Evolutionary conservation across 345 rosid species (phyloP).

Genomic region (Stellera chamaejasme): DNA sequence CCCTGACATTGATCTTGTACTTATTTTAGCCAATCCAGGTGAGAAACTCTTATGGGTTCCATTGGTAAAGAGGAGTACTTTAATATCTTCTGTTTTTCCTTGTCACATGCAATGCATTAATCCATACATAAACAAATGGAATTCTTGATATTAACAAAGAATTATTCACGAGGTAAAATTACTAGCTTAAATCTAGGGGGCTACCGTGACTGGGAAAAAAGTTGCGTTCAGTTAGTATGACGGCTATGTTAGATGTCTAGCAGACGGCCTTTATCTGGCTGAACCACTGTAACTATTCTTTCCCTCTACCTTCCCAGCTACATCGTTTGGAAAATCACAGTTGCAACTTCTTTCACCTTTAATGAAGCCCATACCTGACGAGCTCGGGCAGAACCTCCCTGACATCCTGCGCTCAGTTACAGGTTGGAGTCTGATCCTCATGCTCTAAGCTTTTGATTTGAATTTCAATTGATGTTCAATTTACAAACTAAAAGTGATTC

Average conservation of each 20-base stretch:
- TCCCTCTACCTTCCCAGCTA: constrained; percentile 22
- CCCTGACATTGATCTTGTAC: constrained; percentile 52
- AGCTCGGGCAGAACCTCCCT: constrained; percentile 25
- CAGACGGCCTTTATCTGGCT: not conserved
- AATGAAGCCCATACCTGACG: constrained; percentile 33
- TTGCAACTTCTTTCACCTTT: constrained; percentile 29
- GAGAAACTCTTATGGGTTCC: not conserved
- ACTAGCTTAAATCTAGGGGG: no score
- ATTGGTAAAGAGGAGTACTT: no score
- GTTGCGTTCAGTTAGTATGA: no score
- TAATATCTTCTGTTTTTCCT: no score
- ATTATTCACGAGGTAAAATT: no score
- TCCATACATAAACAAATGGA: no score
- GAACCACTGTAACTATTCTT: not conserved
- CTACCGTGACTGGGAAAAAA: no score
- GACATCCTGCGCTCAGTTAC: constrained; percentile 26
- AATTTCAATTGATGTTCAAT: not conserved
- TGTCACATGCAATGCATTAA: no score
- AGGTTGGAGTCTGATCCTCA: constrained; percentile 19
- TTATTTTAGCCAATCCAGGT: constrained; percentile 78
- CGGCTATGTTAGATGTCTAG: no score
- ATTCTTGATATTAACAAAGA: no score
- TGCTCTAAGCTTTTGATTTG: not conserved
- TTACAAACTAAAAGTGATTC: not conserved
- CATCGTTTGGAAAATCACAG: constrained; percentile 32